Percentiles rank a stretch among this genome's conserved stretches.
Conservation (phyloP, 2,329 filamentous ascomycete genomes). For the Diaporthe citri region DNA sequence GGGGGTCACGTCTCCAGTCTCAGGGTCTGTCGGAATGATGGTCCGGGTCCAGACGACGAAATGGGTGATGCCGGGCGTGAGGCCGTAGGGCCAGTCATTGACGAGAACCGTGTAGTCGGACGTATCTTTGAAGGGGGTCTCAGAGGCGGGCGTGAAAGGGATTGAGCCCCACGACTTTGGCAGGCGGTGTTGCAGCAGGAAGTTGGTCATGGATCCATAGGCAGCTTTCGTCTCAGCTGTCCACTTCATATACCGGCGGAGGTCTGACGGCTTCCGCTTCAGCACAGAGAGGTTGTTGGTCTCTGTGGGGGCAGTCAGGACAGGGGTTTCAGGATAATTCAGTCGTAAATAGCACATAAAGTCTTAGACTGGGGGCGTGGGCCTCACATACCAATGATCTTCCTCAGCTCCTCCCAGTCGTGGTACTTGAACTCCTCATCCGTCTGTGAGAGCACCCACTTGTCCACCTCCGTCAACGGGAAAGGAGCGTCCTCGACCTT, state of each 20-base stretch:
- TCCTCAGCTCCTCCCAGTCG: conserved; percentile 79
- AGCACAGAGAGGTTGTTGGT: conserved; percentile 78
- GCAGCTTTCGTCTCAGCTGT: conserved; percentile 75
- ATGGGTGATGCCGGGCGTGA: conserved; percentile 76
- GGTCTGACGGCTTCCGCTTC: conserved; percentile 83
- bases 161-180: conserved; percentile 73
- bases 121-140: conserved; percentile 63
- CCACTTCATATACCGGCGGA: conserved; percentile 84
- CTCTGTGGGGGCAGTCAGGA: conserved; percentile 48
- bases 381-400: conserved; percentile 70
- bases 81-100: conserved; percentile 96
- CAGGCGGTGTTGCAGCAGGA: conserved; percentile 80
- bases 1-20: conserved; percentile 78
- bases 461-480: conserved; percentile 70
- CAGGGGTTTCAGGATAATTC: not conserved
- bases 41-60: conserved; percentile 95
- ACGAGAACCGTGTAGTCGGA: conserved; percentile 78
- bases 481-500: conserved; percentile 62
- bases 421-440: conserved; percentile 80
- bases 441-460: conserved; percentile 69
- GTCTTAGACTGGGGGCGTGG: not conserved
- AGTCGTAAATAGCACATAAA: not conserved
- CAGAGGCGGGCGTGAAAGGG: conserved; percentile 66
- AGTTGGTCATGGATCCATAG: conserved; percentile 85
- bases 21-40: conserved; percentile 76